Base-by-base conservation (phyloP, 2,329 filamentous ascomycete genomes). In the Plenodomus lindquistii region DNA sequence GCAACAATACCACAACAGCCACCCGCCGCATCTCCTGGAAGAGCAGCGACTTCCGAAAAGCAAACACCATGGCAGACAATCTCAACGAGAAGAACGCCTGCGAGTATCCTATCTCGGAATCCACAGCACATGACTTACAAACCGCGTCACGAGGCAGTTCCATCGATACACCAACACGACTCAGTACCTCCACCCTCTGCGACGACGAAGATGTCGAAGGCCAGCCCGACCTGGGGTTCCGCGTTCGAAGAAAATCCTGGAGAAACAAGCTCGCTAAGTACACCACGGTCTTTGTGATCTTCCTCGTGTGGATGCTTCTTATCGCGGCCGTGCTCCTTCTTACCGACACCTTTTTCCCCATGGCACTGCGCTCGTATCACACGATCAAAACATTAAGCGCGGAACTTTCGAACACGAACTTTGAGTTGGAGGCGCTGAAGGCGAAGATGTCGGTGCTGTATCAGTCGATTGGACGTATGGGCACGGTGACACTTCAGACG, bases 261-360 rank as follows among this genome's bases (percentile, higher is more conserved):
- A 21, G 18, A 6, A 9, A 44, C 3, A n/a, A 36, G 20, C 15
- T 35, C 17, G 11, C 39, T 16, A 22, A 24, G 4, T 44, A 39
- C 35, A 20, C 19, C 2, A 17, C 34, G 13, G 17, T 44, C 18
- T 18, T 24, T 13, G 3, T 44, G n/a, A 36, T 38, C 16, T 11
- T 44, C 13, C 24, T 44, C 11, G 19, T 44, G 5, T 44, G 42
- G 42, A 16, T 44, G 13, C 13, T 38, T 4, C 42, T 44, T 13
- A 39, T 38, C 36, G n/a, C 34, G 13, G 42, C 36, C 17, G 42
- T 44, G 22, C 18, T 44, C 10, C 22, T 44, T 4, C 11, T 44
- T 21, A 39, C 42, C 20, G 42, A 44, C 24, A 38, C 29, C 7
- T 24, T 39, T 18, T n/a, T 44, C 10, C 42, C 42, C 20, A 36